Evolutionary conservation across 495 filamentous ascomycete species (phyloP).

Genomic region (Aspergillus affinis): DNA sequence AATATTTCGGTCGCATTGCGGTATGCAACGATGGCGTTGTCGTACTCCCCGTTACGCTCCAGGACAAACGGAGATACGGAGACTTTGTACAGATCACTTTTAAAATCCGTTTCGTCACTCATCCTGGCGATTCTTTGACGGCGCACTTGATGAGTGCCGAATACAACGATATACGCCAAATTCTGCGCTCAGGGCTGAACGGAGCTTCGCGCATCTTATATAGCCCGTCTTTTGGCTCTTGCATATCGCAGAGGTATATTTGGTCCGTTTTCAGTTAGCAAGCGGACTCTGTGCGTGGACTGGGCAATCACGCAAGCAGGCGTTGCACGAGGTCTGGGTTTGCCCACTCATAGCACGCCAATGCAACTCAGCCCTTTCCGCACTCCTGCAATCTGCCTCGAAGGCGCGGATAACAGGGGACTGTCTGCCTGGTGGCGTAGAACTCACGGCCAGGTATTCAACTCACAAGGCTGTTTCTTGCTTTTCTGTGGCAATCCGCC

Average conservation of each 20-base stretch:
- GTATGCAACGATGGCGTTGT: slow-evolving; percentile 33
- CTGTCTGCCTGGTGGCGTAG: background rate
- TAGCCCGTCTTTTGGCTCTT: background rate
- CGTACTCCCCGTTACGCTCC: slow-evolving; percentile 26
- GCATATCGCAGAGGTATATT: background rate
- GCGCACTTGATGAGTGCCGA: background rate
- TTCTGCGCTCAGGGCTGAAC: background rate
- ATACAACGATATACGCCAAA: background rate
- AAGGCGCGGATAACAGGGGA: background rate
- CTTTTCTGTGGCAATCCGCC: background rate
- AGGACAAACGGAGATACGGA: slow-evolving; percentile 21
- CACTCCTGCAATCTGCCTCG: background rate
- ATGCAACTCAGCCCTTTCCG: too few relatives aligned
- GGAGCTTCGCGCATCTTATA: background rate
- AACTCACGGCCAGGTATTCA: background rate
- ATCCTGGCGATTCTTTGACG: background rate
- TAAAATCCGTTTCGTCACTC: slow-evolving; percentile 14
- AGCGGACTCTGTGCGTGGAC: background rate
- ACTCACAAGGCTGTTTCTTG: background rate
- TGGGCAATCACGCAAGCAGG: too few relatives aligned
- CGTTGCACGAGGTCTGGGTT: too few relatives aligned
- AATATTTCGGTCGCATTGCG: slow-evolving; percentile 21
- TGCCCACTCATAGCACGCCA: too few relatives aligned
- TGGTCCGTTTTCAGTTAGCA: background rate
- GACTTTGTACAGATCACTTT: slow-evolving; percentile 24